phyloP scores from a whole-genome alignment of 2,329 filamentous ascomycete genomes.

The Beauveria sp. region DNA sequence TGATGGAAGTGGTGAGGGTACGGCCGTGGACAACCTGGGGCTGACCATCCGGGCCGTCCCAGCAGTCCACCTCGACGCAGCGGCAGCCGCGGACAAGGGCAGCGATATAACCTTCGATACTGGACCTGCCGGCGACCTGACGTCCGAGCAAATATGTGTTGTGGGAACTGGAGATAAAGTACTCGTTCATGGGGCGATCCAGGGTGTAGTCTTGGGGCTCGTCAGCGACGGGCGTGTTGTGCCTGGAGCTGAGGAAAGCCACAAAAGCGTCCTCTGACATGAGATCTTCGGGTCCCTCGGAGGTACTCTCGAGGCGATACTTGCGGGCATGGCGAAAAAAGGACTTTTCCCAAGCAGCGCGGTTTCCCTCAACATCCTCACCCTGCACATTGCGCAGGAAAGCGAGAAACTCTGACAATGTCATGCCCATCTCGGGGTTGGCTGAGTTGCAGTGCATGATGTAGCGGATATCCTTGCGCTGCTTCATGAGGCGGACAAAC shows the following conservation, averaged over 20 bases:
- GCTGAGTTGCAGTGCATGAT: constrained; percentile 60
- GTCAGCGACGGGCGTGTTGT: constrained; percentile 60
- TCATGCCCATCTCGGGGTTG: constrained; percentile 57
- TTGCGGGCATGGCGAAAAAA: constrained; percentile 65
- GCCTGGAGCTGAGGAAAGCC: constrained; percentile 65
- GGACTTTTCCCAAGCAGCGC: constrained; percentile 58
- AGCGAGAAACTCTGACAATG: constrained; percentile 61
- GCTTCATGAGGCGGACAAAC: constrained; percentile 77
- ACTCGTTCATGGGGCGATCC: constrained; percentile 85
- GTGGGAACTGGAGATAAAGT: constrained; percentile 97
- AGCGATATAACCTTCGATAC: constrained; percentile 89
- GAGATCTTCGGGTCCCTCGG: constrained; percentile 32
- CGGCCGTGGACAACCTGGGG: constrained; percentile 88
- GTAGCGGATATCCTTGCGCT: constrained; percentile 69
- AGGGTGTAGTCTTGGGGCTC: constrained; percentile 56
- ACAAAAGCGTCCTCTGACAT: constrained; percentile 78
- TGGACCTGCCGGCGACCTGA: constrained; percentile 83
- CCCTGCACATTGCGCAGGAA: constrained; percentile 71
- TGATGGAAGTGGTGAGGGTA: constrained; percentile 80
- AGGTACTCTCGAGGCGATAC: constrained; percentile 40
- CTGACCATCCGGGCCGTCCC: constrained; percentile 83
- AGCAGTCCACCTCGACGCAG: constrained; percentile 96
- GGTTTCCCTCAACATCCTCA: constrained; percentile 64
- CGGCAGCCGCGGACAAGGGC: constrained; percentile 84
- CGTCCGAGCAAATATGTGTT: constrained; percentile 94